Percentiles rank a stretch among this genome's conserved stretches.
Conservation (phyloP, 257 asterid genomes). For the Echites panduratus region DNA sequence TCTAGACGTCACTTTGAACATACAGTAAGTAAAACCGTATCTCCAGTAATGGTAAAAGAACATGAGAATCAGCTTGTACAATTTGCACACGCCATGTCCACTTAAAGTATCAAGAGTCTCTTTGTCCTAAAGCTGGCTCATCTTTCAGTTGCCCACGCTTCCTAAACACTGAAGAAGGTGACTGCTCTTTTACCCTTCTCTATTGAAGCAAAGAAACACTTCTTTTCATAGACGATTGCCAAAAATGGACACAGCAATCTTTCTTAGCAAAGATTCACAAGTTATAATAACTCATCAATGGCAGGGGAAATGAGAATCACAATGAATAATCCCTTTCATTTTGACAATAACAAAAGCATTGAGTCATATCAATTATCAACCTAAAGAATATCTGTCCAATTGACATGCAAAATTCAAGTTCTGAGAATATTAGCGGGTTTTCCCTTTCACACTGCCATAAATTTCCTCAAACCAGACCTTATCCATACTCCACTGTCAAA, state of each 20-base stretch:
- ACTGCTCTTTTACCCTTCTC: not conserved
- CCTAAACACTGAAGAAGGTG: not conserved
- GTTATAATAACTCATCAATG: not conserved
- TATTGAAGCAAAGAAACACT: not conserved
- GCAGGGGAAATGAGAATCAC: not conserved
- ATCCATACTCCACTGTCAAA: slow-evolving; percentile 3
- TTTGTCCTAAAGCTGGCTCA: not conserved
- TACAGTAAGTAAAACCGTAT: slow-evolving; percentile 1
- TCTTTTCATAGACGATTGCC: not conserved
- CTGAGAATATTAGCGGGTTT: not conserved
- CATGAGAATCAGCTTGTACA: not conserved
- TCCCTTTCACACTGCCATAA: slow-evolving; percentile 5
- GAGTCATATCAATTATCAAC: not conserved
- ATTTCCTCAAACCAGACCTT: not conserved
- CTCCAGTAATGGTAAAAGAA: not conserved
- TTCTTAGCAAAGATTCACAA: not conserved
- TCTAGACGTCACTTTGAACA: slow-evolving; percentile 7
- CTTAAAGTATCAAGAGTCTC: not conserved
- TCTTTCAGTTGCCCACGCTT: not conserved
- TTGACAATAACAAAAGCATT: not conserved
- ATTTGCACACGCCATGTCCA: not conserved
- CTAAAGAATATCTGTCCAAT: slow-evolving; percentile 10
- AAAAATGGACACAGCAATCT: not conserved
- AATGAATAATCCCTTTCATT: not conserved
- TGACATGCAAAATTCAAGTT: not conserved